phyloP scores from a whole-genome alignment of 371 early-diverging fungal genomes.

The Batkoa obscura region DNA sequence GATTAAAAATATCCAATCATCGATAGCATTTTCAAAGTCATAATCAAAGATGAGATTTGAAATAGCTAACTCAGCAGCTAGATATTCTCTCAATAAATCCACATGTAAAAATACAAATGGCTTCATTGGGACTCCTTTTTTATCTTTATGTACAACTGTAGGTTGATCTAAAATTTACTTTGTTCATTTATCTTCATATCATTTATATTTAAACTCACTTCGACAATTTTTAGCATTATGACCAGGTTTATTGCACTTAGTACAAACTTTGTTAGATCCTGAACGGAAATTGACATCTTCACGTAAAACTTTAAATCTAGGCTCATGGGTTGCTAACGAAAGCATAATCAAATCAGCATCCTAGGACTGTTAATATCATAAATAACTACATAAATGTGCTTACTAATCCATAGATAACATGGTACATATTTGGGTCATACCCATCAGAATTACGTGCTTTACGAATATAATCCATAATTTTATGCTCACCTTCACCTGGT shows the following conservation, averaged over 20 bases:
- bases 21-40: slow-evolving; percentile 83
- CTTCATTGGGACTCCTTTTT: too few species aligned
- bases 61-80: slow-evolving; percentile 63
- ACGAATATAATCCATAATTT: slow-evolving; percentile 97
- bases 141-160: too few species aligned
- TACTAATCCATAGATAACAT: slow-evolving; percentile 90
- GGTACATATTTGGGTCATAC: slow-evolving; percentile 76
- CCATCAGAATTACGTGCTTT: slow-evolving; percentile 52
- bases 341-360: slow-evolving; percentile 99
- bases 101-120: slow-evolving; percentile 85
- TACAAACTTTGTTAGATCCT: slow-evolving; percentile 41
- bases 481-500: slow-evolving; percentile 99
- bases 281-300: slow-evolving; percentile 95
- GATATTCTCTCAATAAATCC: slow-evolving; percentile 77
- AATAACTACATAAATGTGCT: background rate
- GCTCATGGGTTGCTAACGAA: slow-evolving; percentile 96
- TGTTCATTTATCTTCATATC: too few species aligned
- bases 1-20: slow-evolving; percentile 98
- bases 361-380: slow-evolving; percentile 10
- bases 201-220: slow-evolving; percentile 18
- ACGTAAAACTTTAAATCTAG: slow-evolving; percentile 89
- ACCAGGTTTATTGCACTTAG: slow-evolving; percentile 65
- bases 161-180: too few species aligned
- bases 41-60: slow-evolving; percentile 41
- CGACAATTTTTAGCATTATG: slow-evolving; percentile 63